These are phyloP conservation scores for Biscogniauxia sp. DNA, from an alignment of 2,329 filamentous ascomycete species.

Conservation along the genomic window DNA sequence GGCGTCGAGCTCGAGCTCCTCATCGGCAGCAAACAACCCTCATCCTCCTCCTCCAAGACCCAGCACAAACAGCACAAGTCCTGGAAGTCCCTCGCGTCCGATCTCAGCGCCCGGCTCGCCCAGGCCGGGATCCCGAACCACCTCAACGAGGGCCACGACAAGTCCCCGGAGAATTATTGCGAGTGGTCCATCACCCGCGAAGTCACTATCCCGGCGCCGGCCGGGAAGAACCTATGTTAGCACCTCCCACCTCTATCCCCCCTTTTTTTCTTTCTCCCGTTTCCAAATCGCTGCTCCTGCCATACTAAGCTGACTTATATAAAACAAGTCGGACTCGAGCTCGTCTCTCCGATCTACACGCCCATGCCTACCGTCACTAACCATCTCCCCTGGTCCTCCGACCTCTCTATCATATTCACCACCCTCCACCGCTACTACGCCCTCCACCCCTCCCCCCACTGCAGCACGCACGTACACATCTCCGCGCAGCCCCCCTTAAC, in stretches of 20 bases:
- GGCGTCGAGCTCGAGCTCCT: constrained; percentile 40
- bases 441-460: constrained; percentile 26
- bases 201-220: constrained; percentile 35
- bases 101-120: constrained; percentile 32
- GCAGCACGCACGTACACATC: constrained; percentile 27
- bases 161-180: constrained; percentile 31
- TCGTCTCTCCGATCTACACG: constrained; percentile 37
- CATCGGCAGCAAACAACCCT: constrained; percentile 21
- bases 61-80: constrained; percentile 19
- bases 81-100: constrained; percentile 35
- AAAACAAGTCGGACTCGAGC: constrained; percentile 31
- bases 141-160: constrained; percentile 30
- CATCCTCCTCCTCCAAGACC: constrained; percentile 25
- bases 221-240: constrained; percentile 33
- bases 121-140: constrained; percentile 35
- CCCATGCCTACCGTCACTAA: constrained; percentile 2
- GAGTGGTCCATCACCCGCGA: constrained; percentile 39
- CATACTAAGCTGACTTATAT: background rate
- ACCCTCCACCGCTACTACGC: constrained; percentile 26
- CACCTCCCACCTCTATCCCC: background rate
- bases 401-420: constrained; percentile 33
- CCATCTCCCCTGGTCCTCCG: constrained; percentile 26
- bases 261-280: too few species aligned
- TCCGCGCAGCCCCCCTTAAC: too few species aligned
- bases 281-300: too few species aligned